Evolutionary conservation across 2,329 filamentous ascomycete species (phyloP), one percentile per base, ranked within the genome.

Genomic region (Fusarium coffeatum): DNA sequence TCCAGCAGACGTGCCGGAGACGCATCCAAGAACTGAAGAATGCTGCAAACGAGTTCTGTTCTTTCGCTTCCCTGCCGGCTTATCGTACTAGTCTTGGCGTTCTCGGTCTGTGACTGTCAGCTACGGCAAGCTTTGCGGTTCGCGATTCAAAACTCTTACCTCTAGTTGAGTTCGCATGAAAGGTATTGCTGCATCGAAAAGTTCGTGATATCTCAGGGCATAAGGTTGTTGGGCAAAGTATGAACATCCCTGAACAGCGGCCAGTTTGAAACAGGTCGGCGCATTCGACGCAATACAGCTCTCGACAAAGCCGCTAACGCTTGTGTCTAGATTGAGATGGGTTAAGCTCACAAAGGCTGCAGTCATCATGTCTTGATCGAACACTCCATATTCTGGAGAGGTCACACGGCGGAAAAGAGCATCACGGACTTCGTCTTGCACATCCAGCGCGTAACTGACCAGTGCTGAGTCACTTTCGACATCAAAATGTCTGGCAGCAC

Each of bases 401-500:
- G 83, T 78, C 47, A 84, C 80, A 34, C 84, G 85, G 59, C 86
- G 85, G 72, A 92, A 91, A 7, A 91, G 86, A 48, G 88, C 88
- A 73, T 91, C 89, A 48, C 85, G 84, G 48, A 92, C 85, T 76
- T 92, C 90, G 72, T 90, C 88, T 73, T 92, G 89, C 11, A 92
- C 87, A 76, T 92, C 90, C 78, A 91, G 83, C 41, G 89, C 89
- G 76, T 90, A 92, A 76, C 89, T 90, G 63, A 90, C 83, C 60
- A 90, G 81, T 4, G 87, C 87, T 13, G 87, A 86, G 72, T 92
- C 90, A 73, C 85, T 88, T 64, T 91, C 87, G 10, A 83, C 80
- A 61, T 87, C 83, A 71, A 92, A 91, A 75, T 91, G 88, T 34
- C 89, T 85, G 15, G 89, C 88, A 41, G 86, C 88, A 42, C 88